phyloP scores from a whole-genome alignment of 148 eudicot genomes.

The Nyssa sinensis region DNA sequence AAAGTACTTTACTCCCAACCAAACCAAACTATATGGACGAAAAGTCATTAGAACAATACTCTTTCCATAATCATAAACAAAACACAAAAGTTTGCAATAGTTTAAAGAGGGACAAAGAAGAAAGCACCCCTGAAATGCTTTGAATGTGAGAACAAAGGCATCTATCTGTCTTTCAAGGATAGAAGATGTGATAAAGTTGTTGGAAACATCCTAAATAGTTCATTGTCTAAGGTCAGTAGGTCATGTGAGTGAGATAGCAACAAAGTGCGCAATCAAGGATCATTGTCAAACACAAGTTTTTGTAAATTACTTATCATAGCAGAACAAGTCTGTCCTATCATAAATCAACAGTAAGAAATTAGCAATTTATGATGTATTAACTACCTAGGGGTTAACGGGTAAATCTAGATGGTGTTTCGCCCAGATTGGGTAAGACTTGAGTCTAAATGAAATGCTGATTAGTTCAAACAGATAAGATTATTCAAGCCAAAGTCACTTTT shows the following conservation, averaged over 20 bases:
- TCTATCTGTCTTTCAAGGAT: too few relatives aligned
- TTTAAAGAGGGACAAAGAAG: background rate
- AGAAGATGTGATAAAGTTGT: too few relatives aligned
- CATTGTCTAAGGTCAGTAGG: too few relatives aligned
- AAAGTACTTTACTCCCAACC: conserved; percentile 3
- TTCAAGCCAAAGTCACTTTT: too few relatives aligned
- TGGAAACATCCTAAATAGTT: too few relatives aligned
- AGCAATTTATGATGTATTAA: background rate
- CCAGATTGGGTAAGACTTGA: too few relatives aligned
- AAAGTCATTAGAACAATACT: background rate
- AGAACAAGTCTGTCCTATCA: background rate
- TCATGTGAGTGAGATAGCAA: background rate
- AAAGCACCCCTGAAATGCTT: background rate
- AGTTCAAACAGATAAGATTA: too few relatives aligned
- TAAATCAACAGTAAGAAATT: too few relatives aligned
- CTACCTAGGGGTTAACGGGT: too few relatives aligned
- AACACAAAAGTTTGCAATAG: background rate
- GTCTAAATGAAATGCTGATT: too few relatives aligned
- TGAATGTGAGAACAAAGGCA: too few relatives aligned
- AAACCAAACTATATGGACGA: background rate
- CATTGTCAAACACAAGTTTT: background rate
- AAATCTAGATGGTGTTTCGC: too few relatives aligned
- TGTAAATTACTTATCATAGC: background rate
- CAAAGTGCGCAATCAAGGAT: background rate
- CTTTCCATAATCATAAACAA: background rate